Percentiles rank a stretch among this genome's conserved stretches.
phyloP scores from a whole-genome alignment of 257 asterid species.

The Nemophila menziesii region DNA sequence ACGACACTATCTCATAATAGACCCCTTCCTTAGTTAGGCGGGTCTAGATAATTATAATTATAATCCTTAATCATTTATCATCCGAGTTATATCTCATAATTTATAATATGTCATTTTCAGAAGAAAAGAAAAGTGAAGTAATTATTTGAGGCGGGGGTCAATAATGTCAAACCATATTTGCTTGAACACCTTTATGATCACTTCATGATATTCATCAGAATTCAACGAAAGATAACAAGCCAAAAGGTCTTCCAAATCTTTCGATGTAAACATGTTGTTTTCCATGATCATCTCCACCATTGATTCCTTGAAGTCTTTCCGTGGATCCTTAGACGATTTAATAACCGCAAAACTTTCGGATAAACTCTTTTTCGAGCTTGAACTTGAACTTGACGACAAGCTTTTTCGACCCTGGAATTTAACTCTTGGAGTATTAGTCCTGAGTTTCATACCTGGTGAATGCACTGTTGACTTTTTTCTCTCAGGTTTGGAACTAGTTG shows the following conservation, averaged over 20 bases:
- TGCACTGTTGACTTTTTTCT: slow-evolving; percentile 12
- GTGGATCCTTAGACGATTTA: slow-evolving; percentile 48
- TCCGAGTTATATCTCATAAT: not conserved
- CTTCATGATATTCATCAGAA: slow-evolving; percentile 46
- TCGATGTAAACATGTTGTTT: slow-evolving; percentile 36
- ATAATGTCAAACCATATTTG: slow-evolving; percentile 53
- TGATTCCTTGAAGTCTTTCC: slow-evolving; percentile 48
- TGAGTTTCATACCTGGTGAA: slow-evolving; percentile 39
- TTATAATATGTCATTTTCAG: not conserved
- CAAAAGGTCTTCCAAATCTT: slow-evolving; percentile 51
- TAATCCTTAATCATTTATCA: not conserved
- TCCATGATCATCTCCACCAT: slow-evolving; percentile 75
- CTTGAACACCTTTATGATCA: slow-evolving; percentile 51
- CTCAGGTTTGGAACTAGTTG: not conserved
- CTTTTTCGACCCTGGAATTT: slow-evolving; percentile 31
- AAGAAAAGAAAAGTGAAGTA: not conserved
- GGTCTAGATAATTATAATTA: too few species aligned
- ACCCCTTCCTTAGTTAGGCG: too few species aligned
- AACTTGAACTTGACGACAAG: slow-evolving; percentile 13
- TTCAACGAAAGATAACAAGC: slow-evolving; percentile 54
- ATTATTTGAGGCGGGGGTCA: slow-evolving; percentile 21
- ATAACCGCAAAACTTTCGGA: slow-evolving; percentile 48
- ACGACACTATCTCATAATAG: too few species aligned
- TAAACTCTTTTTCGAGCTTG: slow-evolving; percentile 22
- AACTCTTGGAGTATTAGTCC: slow-evolving; percentile 37